Base-by-base conservation (phyloP, 768 basidiomycete genomes). In the Coprinellus aureogranulatus region DNA sequence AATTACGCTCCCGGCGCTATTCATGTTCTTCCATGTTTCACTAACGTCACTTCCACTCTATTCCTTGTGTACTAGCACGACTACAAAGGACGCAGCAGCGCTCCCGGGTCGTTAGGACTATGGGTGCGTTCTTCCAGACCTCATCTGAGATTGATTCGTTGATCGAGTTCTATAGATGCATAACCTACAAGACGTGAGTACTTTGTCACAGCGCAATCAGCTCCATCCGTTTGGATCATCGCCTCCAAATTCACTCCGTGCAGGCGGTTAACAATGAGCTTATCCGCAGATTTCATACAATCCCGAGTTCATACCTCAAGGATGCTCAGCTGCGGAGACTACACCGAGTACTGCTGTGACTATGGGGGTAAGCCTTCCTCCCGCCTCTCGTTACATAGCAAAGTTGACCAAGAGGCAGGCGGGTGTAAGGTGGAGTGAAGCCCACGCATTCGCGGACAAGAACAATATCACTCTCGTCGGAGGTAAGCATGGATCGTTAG, bases 51-150 rank as follows among this genome's bases (percentile, higher is more conserved):
- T 9, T 3, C 20, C 41, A n/a, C 41, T 22, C 26, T 77, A 80
- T 22, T n/a, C 41, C 5, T 6, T 44, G 64, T 28, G 72, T 57
- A 8, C 1, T 51, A 81, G 80, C 80, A 81, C 56, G 80, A 81
- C 59, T 80, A 79, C 62, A 76, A 72, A 57, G 80, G 79, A 16
- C 69, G 80, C 16, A 81, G 80, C 59, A 78, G 77, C 53, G 77
- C 74, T 9, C 76, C 72, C 10, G 66, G 70, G 6, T 75, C 80
- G 27, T 62, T 80, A 6, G 75, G 71, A 49, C 63, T 81, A 23
- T 81, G 80, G 80, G 78, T 81, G 64, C 31, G 72, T 57, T n/a
- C n/a, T n/a, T n/a, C n/a, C n/a, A n/a, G n/a, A n/a, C n/a, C n/a
- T n/a, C n/a, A n/a, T n/a, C n/a, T 2, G 27, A 25, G 27, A 23